These are phyloP conservation scores for Bipolaris zeicola DNA, from an alignment of 2,329 filamentous ascomycete species.

Conservation along the genomic window DNA sequence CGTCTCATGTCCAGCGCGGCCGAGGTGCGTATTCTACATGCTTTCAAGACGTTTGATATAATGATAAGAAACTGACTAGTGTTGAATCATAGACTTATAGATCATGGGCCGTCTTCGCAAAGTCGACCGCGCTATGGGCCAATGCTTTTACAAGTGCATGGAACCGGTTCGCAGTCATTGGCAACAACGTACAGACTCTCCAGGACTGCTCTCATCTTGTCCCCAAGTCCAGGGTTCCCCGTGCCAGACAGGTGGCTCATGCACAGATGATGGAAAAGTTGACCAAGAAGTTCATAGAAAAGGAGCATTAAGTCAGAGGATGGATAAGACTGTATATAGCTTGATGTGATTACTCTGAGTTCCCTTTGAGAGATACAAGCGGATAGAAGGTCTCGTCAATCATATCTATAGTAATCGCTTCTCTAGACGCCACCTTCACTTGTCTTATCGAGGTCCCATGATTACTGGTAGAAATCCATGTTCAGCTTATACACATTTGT, in stretches of 20 bases:
- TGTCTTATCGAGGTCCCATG: not conserved
- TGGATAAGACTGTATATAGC: not conserved
- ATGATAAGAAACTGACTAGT: too few relatives aligned
- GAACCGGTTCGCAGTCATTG: slow-evolving; percentile 29
- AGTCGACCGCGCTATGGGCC: slow-evolving; percentile 23
- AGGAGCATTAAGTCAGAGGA: too few relatives aligned
- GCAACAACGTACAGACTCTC: slow-evolving; percentile 26
- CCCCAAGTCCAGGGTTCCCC: too few relatives aligned
- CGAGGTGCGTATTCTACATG: slow-evolving; percentile 14
- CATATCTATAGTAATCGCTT: not conserved
- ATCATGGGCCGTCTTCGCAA: slow-evolving; percentile 25
- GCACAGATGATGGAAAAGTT: too few relatives aligned
- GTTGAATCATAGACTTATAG: slow-evolving; percentile 16
- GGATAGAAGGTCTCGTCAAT: not conserved
- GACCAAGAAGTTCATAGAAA: too few relatives aligned
- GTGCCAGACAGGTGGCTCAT: too few relatives aligned
- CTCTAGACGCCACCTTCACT: not conserved
- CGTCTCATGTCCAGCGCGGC: slow-evolving; percentile 26
- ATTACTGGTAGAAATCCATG: not conserved
- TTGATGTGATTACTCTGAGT: not conserved
- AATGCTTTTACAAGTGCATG: slow-evolving; percentile 29
- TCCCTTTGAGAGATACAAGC: too few relatives aligned
- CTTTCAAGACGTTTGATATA: too few relatives aligned
- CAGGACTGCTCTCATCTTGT: slow-evolving; percentile 31
- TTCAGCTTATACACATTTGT: not conserved